Evolutionary conservation across 805 yeast species (phyloP).

Genomic region (Saturnispora silvae): DNA sequence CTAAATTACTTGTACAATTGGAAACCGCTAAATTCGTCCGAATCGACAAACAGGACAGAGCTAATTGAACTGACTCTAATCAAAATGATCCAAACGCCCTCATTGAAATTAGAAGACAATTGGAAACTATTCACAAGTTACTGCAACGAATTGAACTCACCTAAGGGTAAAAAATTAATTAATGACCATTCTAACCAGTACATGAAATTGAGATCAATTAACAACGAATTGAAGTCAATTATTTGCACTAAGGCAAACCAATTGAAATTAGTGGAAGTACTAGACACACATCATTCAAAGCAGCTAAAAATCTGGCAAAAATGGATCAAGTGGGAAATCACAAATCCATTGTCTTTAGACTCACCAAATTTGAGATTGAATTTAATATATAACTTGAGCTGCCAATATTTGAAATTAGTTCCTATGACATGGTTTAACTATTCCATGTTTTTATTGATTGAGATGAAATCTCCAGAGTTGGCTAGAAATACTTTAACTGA

Average conservation of each 20-base stretch:
- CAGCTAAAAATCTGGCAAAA: slow-evolving; percentile 52
- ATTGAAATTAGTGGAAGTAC: slow-evolving; percentile 10
- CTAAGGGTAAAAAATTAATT: slow-evolving; percentile 76
- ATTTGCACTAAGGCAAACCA: slow-evolving; percentile 24
- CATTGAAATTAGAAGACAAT: slow-evolving; percentile 57
- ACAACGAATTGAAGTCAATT: slow-evolving; percentile 55
- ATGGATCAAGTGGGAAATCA: slow-evolving; percentile 75
- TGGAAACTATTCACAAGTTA: slow-evolving; percentile 78
- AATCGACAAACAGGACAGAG: slow-evolving; percentile 72
- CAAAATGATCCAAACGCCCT: slow-evolving; percentile 64
- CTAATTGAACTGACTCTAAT: slow-evolving; percentile 64
- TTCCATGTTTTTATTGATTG: slow-evolving; percentile 17
- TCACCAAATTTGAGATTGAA: slow-evolving; percentile 48
- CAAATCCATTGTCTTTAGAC: slow-evolving; percentile 53
- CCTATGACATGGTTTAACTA: slow-evolving; percentile 74
- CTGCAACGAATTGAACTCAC: slow-evolving; percentile 53
- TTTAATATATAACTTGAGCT: slow-evolving; percentile 64
- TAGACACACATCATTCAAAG: slow-evolving; percentile 13
- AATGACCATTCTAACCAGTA: slow-evolving; percentile 75
- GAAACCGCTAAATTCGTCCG: slow-evolving; percentile 76
- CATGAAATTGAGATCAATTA: slow-evolving; percentile 76
- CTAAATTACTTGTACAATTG: slow-evolving; percentile 66
- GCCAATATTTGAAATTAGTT: slow-evolving; percentile 47
- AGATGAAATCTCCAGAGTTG: slow-evolving; percentile 12
- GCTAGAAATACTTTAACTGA: slow-evolving; percentile 36